Percentiles rank a stretch among this genome's conserved stretches.
phyloP scores from a whole-genome alignment of 2,329 filamentous ascomycete genomes.

The Xylaria sp. region DNA sequence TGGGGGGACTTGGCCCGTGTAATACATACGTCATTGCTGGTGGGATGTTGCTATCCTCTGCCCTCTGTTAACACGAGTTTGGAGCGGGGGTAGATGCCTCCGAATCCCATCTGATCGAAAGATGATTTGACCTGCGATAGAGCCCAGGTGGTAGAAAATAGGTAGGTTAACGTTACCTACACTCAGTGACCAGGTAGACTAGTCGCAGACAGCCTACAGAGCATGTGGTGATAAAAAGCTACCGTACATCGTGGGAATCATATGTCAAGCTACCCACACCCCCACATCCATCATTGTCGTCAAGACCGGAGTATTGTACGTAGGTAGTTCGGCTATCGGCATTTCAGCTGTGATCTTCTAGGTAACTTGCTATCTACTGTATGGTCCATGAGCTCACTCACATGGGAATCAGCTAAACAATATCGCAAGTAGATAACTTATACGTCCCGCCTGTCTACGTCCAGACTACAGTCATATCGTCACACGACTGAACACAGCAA shows the following conservation, averaged over 20 bases:
- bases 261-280: background rate
- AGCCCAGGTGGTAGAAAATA: background rate
- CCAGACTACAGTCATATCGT: background rate
- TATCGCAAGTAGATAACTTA: too few species aligned
- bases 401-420: too few species aligned
- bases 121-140: constrained; percentile 13
- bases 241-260: background rate
- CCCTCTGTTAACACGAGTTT: constrained; percentile 10
- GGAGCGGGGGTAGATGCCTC: constrained; percentile 27
- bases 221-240: background rate
- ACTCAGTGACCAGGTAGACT: background rate
- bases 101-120: constrained; percentile 13
- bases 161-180: background rate
- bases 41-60: constrained; percentile 27
- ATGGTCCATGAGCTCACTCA: too few species aligned
- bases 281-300: background rate
- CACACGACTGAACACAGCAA: too few species aligned
- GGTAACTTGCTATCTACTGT: constrained; percentile 3
- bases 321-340: constrained; percentile 18
- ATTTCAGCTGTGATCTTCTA: constrained; percentile 4
- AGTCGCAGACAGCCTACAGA: background rate
- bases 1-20: constrained; percentile 13
- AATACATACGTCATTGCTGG: constrained; percentile 31
- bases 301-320: background rate
- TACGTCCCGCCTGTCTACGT: background rate